A percentile compares a stretch with the other conserved stretches of the same genome.
Conservation (phyloP, 139 green algal species). For the Micromonas pusilla region DNA sequence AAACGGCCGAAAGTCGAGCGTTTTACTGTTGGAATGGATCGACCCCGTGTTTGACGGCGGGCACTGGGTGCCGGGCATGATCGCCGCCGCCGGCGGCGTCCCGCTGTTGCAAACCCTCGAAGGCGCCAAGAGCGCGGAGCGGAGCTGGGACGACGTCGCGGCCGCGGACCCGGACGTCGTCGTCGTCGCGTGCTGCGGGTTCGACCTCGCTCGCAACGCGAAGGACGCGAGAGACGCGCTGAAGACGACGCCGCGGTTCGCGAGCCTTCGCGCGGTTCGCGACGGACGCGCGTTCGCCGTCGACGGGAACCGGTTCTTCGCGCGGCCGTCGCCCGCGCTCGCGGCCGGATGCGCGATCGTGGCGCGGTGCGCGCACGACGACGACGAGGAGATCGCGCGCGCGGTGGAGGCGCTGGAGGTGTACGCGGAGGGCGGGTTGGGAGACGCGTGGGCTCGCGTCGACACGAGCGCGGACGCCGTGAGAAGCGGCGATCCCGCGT, state of each 20-base stretch:
- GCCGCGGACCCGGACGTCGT: conserved; percentile 25
- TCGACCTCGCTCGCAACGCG: conserved; percentile 8
- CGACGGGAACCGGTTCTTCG: conserved; percentile 27
- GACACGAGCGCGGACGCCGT: no score
- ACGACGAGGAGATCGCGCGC: not conserved
- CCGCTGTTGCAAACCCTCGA: not conserved
- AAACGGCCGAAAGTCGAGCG: no score
- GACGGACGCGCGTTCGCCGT: not conserved
- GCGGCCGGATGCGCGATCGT: not conserved
- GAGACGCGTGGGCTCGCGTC: not conserved
- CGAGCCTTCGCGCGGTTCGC: conserved; percentile 2
- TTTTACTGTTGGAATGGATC: conserved; percentile 23
- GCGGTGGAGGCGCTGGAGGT: not conserved
- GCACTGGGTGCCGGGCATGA: conserved; percentile 27
- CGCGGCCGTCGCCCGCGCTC: not conserved
- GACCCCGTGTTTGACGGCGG: conserved; percentile 22
- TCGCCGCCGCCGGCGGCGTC: not conserved
- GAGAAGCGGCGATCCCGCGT: no score
- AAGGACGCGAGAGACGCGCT: not conserved
- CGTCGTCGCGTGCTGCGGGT: conserved; percentile 21
- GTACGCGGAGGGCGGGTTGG: not conserved
- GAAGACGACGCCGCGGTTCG: not conserved
- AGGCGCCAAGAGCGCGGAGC: not conserved
- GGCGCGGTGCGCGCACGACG: conserved; percentile 15
- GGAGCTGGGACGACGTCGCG: conserved; percentile 5